Evolutionary conservation across 768 basidiomycete genomes (phyloP), one percentile per base, ranked within the genome.

Genomic region (Tremella yokohamensis): DNA sequence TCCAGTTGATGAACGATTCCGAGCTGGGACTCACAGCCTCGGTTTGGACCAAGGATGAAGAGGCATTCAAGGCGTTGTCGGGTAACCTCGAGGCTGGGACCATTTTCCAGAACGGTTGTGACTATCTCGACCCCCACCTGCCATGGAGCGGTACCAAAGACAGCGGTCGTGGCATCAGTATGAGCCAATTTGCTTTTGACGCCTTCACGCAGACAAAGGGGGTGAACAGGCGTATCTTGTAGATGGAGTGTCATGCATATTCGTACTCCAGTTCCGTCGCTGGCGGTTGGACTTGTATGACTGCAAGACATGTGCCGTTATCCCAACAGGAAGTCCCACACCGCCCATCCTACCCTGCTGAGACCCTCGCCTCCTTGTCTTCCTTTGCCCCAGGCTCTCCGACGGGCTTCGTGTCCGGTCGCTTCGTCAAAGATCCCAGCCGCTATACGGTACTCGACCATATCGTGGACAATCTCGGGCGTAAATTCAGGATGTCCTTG

Each of bases 401-500:
- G 40, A 40, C 69, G 60, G 7, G 70, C 70, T 55, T 76, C 74
- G 19, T 51, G 49, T 0, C 68, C 59, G 12, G 65, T 62, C 8
- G 51, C 48, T 2, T 37, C 51, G 42, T 69, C 64, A 40, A 76
- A 64, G 1, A 76, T 54, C 0, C 70, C 73, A 18, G 18, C 51
- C 13, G 56, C 40, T 16, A 52, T 38, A 18, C 74, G 56, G 1
- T 61, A 62, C 48, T 70, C 67, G 39, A 74, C 56, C 47, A 73
- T 67, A 20, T 63, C 58, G 12, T 49, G 47, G 11, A 76, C 72
- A 7, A 76, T 72, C 2, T 51, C 48, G 8, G 83, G 78, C 0
- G 83, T 85, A 76, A 89, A 96, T 70, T 96, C 93, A 0, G 93
- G 92, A 74, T 94, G 94, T 0, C 92, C 93, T 74, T 97, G 91